Percentiles rank a stretch among this genome's conserved stretches.
These are phyloP conservation scores for Botrytis elliptica DNA, from an alignment of 2,329 filamentous ascomycete species.

Conservation along the genomic window DNA sequence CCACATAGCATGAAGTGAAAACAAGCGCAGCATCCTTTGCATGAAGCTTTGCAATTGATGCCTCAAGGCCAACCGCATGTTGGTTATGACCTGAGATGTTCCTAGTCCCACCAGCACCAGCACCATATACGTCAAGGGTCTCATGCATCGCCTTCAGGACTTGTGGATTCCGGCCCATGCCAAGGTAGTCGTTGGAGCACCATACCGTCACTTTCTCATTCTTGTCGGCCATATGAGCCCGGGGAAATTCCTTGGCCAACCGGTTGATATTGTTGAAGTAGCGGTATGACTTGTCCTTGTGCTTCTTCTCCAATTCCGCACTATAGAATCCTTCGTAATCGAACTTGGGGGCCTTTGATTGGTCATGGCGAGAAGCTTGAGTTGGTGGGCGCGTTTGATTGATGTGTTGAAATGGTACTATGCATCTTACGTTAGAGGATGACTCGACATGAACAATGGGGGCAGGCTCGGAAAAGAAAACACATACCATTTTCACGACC, in stretches of 20 bases:
- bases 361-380: slow-evolving; percentile 30
- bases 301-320: slow-evolving; percentile 92
- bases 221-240: slow-evolving; percentile 81
- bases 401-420: slow-evolving; percentile 40
- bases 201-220: slow-evolving; percentile 92
- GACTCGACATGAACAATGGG: neutral
- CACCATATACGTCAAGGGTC: slow-evolving; percentile 90
- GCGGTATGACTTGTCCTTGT: slow-evolving; percentile 98
- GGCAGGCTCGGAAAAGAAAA: neutral
- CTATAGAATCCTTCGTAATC: slow-evolving; percentile 90
- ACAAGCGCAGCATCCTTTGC: slow-evolving; percentile 89
- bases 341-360: slow-evolving; percentile 59
- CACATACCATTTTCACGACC: slow-evolving; percentile 53
- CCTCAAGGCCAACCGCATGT: slow-evolving; percentile 84
- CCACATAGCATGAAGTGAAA: slow-evolving; percentile 97
- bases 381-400: slow-evolving; percentile 30
- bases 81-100: slow-evolving; percentile 98
- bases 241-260: slow-evolving; percentile 91
- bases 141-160: slow-evolving; percentile 92
- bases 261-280: slow-evolving; percentile 99
- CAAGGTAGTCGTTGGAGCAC: slow-evolving; percentile 99
- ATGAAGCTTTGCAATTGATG: slow-evolving; percentile 80
- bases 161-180: slow-evolving; percentile 88
- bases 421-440: slow-evolving; percentile 2
- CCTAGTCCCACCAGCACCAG: slow-evolving; percentile 89